phyloP scores from a whole-genome alignment of 495 filamentous ascomycete genomes.

The Hyphodiscus hymeniophilus region DNA sequence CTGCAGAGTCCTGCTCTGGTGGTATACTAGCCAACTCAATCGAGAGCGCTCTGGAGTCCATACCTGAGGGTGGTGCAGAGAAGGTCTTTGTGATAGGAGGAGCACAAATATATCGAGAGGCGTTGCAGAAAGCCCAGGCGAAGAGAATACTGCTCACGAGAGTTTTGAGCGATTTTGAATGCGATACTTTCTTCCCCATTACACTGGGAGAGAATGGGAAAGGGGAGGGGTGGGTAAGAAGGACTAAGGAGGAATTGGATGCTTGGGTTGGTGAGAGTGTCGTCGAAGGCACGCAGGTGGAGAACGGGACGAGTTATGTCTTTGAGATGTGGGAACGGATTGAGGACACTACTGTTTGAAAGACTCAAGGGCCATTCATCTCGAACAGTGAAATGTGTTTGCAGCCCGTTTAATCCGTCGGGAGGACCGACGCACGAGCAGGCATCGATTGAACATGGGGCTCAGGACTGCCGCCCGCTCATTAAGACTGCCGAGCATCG shows the following conservation, averaged over 20 bases:
- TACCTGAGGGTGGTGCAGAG: conserved; percentile 19
- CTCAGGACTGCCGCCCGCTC: too few relatives aligned
- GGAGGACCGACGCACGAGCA: too few relatives aligned
- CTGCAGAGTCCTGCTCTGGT: conserved; percentile 4
- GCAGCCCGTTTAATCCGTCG: too few relatives aligned
- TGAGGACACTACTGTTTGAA: neutral
- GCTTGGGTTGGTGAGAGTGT: conserved; percentile 52
- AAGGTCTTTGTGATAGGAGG: conserved; percentile 85
- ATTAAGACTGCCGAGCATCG: too few relatives aligned
- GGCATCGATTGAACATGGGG: too few relatives aligned
- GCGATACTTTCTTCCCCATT: conserved; percentile 80
- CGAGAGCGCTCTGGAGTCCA: conserved; percentile 46
- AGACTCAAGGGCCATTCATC: too few relatives aligned
- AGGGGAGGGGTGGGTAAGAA: conserved; percentile 40
- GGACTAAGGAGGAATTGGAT: conserved; percentile 39
- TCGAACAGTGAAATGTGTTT: too few relatives aligned
- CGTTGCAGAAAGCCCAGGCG: conserved; percentile 43
- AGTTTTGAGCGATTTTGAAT: conserved; percentile 61
- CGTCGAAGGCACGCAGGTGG: conserved; percentile 37
- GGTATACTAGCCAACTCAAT: conserved; percentile 32
- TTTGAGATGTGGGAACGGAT: conserved; percentile 54
- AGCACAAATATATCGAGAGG: conserved; percentile 69
- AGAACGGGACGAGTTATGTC: conserved; percentile 50
- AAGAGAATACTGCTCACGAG: conserved; percentile 56
- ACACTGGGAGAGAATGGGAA: conserved; percentile 35